Conservation (phyloP, 1,139 yeast genomes). For the Geotrichum aggregatum region DNA sequence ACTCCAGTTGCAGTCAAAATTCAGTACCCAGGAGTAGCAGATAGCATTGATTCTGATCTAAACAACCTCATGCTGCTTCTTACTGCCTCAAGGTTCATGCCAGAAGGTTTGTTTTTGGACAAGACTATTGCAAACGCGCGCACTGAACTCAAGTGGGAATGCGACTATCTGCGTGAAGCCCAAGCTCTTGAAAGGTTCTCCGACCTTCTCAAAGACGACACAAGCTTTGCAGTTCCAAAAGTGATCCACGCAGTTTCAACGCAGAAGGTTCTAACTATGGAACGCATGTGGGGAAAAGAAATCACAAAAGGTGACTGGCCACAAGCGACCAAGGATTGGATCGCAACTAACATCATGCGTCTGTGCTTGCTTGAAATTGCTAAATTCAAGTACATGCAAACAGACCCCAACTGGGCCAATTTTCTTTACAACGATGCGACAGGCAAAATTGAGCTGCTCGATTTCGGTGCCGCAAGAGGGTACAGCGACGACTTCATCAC, state of each 20-base stretch:
- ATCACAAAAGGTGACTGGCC: constrained; percentile 63
- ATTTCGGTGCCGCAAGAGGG: constrained; percentile 92
- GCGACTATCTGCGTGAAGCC: constrained; percentile 92
- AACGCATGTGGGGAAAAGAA: constrained; percentile 76
- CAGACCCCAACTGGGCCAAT: constrained; percentile 99
- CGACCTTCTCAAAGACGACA: constrained; percentile 59
- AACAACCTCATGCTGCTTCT: constrained; percentile 75
- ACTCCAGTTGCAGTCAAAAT: constrained; percentile 91
- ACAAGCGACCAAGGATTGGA: constrained; percentile 71
- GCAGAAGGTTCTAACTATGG: constrained; percentile 84
- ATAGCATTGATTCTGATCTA: constrained; percentile 88
- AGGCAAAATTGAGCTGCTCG: constrained; percentile 72
- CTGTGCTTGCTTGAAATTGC: constrained; percentile 83
- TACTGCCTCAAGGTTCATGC: constrained; percentile 81
- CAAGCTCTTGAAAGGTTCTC: constrained; percentile 67
- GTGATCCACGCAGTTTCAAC: constrained; percentile 78
- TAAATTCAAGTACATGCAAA: constrained; percentile 86
- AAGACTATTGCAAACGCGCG: constrained; percentile 92
- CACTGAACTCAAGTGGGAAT: constrained; percentile 92
- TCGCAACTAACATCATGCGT: constrained; percentile 82
- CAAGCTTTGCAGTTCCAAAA: constrained; percentile 71
- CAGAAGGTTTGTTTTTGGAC: constrained; percentile 88
- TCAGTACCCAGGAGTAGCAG: constrained; percentile 97
- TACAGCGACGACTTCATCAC: constrained; percentile 63
- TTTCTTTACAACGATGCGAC: constrained; percentile 72